Evolutionary conservation across 495 filamentous ascomycete genomes (phyloP).

Genomic region (Elaphomyces granulatus): DNA sequence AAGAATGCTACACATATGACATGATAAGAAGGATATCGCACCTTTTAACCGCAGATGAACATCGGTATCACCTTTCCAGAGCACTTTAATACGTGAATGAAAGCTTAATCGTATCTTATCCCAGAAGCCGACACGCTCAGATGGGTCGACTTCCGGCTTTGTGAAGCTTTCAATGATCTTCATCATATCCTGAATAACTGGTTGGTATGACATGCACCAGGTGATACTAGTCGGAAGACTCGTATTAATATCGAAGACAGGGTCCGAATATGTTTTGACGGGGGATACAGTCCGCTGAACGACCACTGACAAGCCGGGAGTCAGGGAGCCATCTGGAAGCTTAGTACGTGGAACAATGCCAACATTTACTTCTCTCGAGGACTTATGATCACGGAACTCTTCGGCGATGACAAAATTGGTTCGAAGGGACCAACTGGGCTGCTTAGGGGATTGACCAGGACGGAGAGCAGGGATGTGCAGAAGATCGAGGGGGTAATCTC

Average conservation of each 20-base stretch:
- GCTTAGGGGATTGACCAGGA: conserved; percentile 58
- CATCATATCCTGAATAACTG: conserved; percentile 99
- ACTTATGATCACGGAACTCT: conserved; percentile 67
- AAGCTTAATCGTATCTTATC: conserved; percentile 94
- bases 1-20: background rate
- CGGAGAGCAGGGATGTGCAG: conserved; percentile 79
- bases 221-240: conserved; percentile 81
- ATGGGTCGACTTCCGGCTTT: conserved; percentile 85
- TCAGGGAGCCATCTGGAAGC: conserved; percentile 23
- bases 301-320: conserved; percentile 54
- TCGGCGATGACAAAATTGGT: conserved; percentile 96
- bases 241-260: conserved; percentile 82
- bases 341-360: conserved; percentile 65
- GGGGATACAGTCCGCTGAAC: conserved; percentile 87
- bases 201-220: conserved; percentile 95
- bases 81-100: conserved; percentile 78
- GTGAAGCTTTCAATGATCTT: conserved; percentile 97
- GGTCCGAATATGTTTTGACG: conserved; percentile 93
- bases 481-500: conserved; percentile 88
- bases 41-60: conserved; percentile 90
- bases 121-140: conserved; percentile 93
- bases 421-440: conserved; percentile 69
- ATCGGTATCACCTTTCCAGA: conserved; percentile 91
- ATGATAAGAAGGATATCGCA: conserved; percentile 13
- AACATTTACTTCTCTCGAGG: conserved; percentile 66